Evolutionary conservation across 1,284 basidiomycete species (phyloP).

Genomic region (Coniophora puteana): DNA sequence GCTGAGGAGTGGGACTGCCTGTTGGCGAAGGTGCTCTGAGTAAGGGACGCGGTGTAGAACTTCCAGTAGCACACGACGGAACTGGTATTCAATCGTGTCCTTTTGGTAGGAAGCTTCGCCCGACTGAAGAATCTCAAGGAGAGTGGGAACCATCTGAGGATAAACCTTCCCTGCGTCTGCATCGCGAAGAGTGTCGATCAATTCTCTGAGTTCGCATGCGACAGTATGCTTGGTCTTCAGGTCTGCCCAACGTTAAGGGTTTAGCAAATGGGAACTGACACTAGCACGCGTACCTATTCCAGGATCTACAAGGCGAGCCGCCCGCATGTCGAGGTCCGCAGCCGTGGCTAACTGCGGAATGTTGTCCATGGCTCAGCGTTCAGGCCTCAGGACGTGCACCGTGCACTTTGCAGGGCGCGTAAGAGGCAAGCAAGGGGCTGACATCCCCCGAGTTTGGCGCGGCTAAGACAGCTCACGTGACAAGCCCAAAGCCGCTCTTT

Average conservation of each 20-base stretch:
- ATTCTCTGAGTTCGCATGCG: slow-evolving; percentile 83
- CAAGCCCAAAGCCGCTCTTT: no score
- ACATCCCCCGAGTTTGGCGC: no score
- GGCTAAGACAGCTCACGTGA: no score
- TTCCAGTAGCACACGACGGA: slow-evolving; percentile 83
- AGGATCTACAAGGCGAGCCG: slow-evolving; percentile 70
- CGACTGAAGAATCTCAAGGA: slow-evolving; percentile 76
- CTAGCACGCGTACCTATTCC: slow-evolving; percentile 47
- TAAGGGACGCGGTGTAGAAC: slow-evolving; percentile 88
- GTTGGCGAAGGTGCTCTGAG: slow-evolving; percentile 74
- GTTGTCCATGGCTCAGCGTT: slow-evolving; percentile 43
- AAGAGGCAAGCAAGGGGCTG: no score
- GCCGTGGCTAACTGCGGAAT: slow-evolving; percentile 43
- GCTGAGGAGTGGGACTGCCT: slow-evolving; percentile 69
- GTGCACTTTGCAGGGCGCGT: no score
- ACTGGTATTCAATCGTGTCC: slow-evolving; percentile 80
- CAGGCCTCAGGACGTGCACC: no score
- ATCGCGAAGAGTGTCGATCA: slow-evolving; percentile 82
- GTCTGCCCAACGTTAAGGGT: slow-evolving; percentile 37
- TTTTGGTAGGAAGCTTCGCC: slow-evolving; percentile 77
- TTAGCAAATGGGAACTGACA: slow-evolving; percentile 1
- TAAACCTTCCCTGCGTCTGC: slow-evolving; percentile 74
- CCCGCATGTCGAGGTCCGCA: slow-evolving; percentile 64
- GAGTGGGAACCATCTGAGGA: slow-evolving; percentile 73
- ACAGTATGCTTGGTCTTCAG: slow-evolving; percentile 65